Evolutionary conservation across 768 basidiomycete species (phyloP), one percentile per base, ranked within the genome.

Genomic region (Royoungia palumana): DNA sequence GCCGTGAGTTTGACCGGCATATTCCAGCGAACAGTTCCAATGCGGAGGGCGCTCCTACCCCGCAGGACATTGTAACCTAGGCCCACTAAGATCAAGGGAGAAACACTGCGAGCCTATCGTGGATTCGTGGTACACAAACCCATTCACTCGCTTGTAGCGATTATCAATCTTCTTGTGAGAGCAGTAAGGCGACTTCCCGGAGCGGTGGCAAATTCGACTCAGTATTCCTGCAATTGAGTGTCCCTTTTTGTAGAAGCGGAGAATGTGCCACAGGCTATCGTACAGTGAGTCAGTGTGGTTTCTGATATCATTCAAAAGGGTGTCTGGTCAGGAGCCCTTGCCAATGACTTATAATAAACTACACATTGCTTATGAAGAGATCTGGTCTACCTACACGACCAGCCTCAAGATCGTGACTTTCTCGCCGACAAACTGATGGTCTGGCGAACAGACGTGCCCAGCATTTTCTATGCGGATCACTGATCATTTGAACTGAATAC

Each of bases 201-300:
- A 77, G 41, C 77, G 79, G 3, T 80, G 66, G 63, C 75, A 76
- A 58, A 81, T 80, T n/a, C 79, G 71, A 10, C 72, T 75, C 13
- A 75, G 52, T 11, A 78, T 49, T 28, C 0, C 53, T 55, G 47
- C 75, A 84, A 54, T 70, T 74, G 28, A 28, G 45, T 28, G 36
- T n/a, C 56, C 5, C 44, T 67, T 66, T 71, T 66, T 44, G 54
- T 68, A 16, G 62, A 55, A 35, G 72, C 63, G 13, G 81, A 83
- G 16, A 82, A 75, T 25, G 69, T 67, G 3, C 87, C 89, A 86
- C 86, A 89, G 24, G 86, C 56, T 9, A 80, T 71, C 85, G 88
- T 87, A 56, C 80, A 83, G 82, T 4, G 87, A 70, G 64, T 87
- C 83, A 82, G 64, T 84, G 87, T 4, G 86, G 87, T 58, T 76